These are phyloP conservation scores for Pseudozyma tsukubaensis DNA, from an alignment of 1,284 basidiomycete genomes.

Conservation along the genomic window DNA sequence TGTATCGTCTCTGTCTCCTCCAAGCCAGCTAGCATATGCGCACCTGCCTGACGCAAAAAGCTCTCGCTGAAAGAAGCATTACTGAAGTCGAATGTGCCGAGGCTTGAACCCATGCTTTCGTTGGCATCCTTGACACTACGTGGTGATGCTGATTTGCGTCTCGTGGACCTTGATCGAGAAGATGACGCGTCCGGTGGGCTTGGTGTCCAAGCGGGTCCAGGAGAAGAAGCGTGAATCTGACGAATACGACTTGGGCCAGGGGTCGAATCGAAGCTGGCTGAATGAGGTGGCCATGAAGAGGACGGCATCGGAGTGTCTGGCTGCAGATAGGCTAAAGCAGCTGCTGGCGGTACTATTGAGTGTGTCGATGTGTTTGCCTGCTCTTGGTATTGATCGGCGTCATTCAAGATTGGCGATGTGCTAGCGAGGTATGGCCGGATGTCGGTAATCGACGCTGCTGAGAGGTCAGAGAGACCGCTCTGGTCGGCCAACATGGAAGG, in stretches of 20 bases:
- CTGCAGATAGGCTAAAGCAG: not conserved
- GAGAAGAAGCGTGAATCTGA: not conserved
- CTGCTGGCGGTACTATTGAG: not conserved
- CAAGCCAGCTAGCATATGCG: slow-evolving; percentile 52
- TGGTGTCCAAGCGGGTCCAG: slow-evolving; percentile 27
- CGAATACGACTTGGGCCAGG: slow-evolving; percentile 13
- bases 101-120: slow-evolving; percentile 41
- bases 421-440: slow-evolving; percentile 18
- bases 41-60: slow-evolving; percentile 58
- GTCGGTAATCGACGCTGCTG: slow-evolving; percentile 23
- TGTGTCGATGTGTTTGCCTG: not conserved
- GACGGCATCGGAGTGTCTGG: not conserved
- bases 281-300: not conserved
- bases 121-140: slow-evolving; percentile 12
- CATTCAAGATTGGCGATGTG: not conserved
- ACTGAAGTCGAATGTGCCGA: slow-evolving; percentile 42
- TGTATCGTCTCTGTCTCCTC: slow-evolving; percentile 20
- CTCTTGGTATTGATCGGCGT: not conserved
- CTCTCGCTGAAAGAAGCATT: slow-evolving; percentile 63
- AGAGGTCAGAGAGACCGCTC: slow-evolving; percentile 40
- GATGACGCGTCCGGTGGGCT: slow-evolving; percentile 25
- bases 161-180: slow-evolving; percentile 17
- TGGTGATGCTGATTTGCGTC: not conserved
- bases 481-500: slow-evolving; percentile 29
- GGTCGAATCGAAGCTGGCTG: slow-evolving; percentile 1